phyloP scores from a whole-genome alignment of 257 asterid species.

The Echium plantagineum region DNA sequence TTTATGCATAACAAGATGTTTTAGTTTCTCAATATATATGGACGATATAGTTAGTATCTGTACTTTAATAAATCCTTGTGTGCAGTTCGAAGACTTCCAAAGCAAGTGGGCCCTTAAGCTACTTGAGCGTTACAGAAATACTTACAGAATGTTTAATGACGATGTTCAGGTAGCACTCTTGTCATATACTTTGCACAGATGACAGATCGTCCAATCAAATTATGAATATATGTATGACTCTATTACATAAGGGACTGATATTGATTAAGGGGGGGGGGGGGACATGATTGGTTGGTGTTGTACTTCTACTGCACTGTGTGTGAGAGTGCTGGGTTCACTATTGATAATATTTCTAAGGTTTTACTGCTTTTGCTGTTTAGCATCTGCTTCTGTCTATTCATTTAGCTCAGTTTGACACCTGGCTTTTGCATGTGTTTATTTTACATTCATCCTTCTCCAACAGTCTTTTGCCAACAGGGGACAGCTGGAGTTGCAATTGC shows the following conservation, averaged over 20 bases:
- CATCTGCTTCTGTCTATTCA: no score
- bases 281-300: neutral
- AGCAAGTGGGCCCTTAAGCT: conserved; percentile 99
- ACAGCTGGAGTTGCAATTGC: conserved; percentile 99
- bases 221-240: neutral
- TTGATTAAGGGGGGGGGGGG: neutral
- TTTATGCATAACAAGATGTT: neutral
- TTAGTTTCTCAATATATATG: neutral
- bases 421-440: neutral
- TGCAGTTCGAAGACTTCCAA: conserved; percentile 99
- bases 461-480: conserved; percentile 45
- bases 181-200: neutral
- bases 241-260: neutral
- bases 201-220: no score
- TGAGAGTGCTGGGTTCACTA: no score
- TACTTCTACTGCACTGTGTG: no score
- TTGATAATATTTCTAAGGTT: no score
- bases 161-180: conserved; percentile 69
- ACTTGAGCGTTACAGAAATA: conserved; percentile 87
- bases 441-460: neutral
- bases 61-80: neutral
- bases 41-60: neutral
- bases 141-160: conserved; percentile 95
- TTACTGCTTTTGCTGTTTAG: no score
- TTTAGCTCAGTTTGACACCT: no score